Conservation (phyloP, 2,329 filamentous ascomycete species). For the Colletotrichum plurivorum region DNA sequence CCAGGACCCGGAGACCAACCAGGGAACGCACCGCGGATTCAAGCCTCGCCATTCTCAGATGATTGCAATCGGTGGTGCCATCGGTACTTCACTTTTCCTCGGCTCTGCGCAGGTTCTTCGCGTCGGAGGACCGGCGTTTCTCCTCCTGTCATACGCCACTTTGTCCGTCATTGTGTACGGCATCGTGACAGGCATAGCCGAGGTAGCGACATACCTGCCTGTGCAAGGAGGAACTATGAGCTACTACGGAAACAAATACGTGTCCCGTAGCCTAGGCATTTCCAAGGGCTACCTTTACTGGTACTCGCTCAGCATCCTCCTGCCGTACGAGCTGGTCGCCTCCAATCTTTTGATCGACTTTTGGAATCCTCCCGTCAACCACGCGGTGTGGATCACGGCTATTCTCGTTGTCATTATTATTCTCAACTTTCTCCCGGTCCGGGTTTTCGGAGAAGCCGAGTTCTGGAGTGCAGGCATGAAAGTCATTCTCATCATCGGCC, state of each 20-base stretch:
- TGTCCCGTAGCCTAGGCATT: slow-evolving; percentile 68
- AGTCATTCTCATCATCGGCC: slow-evolving; percentile 67
- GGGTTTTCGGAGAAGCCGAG: slow-evolving; percentile 67
- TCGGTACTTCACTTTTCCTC: slow-evolving; percentile 63
- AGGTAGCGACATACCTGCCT: slow-evolving; percentile 49
- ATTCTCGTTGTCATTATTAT: slow-evolving; percentile 38
- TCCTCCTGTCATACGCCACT: background rate
- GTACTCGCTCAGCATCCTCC: slow-evolving; percentile 63
- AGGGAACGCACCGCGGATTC: slow-evolving; percentile 42
- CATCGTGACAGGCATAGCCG: slow-evolving; percentile 52
- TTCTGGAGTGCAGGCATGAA: slow-evolving; percentile 70
- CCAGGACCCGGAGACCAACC: slow-evolving; percentile 1
- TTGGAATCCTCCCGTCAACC: slow-evolving; percentile 37
- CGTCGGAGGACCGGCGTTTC: slow-evolving; percentile 55
- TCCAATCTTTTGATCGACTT: slow-evolving; percentile 42
- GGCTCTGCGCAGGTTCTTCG: background rate
- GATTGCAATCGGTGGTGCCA: slow-evolving; percentile 62
- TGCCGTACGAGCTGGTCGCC: slow-evolving; percentile 46
- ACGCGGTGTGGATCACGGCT: slow-evolving; percentile 41
- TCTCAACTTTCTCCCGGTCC: slow-evolving; percentile 37
- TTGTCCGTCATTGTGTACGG: slow-evolving; percentile 48
- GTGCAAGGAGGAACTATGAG: slow-evolving; percentile 12
- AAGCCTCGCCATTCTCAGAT: slow-evolving; percentile 61
- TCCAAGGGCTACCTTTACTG: slow-evolving; percentile 73
- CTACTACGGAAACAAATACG: slow-evolving; percentile 54